These are phyloP conservation scores for Crassisporium funariophilum DNA, from an alignment of 768 basidiomycete genomes.

Conservation along the genomic window DNA sequence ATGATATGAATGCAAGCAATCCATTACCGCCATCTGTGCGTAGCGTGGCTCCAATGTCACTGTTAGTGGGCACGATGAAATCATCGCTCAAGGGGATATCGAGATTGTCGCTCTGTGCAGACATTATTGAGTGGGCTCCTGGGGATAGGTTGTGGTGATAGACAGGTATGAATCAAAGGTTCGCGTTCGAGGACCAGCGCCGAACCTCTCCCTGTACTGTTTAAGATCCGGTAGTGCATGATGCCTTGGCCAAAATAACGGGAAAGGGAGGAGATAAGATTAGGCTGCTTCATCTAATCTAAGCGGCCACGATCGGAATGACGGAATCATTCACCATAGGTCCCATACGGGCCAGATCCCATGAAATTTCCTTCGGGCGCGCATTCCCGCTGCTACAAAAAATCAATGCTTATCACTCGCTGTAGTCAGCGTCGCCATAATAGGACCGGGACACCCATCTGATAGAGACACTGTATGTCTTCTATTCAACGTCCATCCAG, in stretches of 20 bases:
- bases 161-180: neutral
- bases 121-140: neutral
- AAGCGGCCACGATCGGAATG: conserved; percentile 11
- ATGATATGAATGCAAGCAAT: conserved; percentile 3
- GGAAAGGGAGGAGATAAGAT: conserved; percentile 21
- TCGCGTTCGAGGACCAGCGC: neutral
- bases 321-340: conserved; percentile 6
- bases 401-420: neutral
- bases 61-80: conserved; percentile 61
- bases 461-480: conserved; percentile 2
- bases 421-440: neutral
- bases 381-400: neutral
- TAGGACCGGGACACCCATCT: too few species aligned
- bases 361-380: conserved; percentile 10
- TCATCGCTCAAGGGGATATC: conserved; percentile 47
- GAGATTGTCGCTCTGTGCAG: conserved; percentile 17
- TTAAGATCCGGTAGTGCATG: conserved; percentile 16
- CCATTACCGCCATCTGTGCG: conserved; percentile 41
- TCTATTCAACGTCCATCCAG: conserved; percentile 7
- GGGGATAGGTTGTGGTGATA: neutral
- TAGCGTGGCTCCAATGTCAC: conserved; percentile 44
- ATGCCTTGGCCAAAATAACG: too few species aligned
- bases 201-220: too few species aligned
- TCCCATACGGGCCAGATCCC: conserved; percentile 10
- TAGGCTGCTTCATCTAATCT: conserved; percentile 16